Base-by-base conservation (phyloP, 2,329 filamentous ascomycete genomes). In the Ceratocystis eucalypticola region DNA sequence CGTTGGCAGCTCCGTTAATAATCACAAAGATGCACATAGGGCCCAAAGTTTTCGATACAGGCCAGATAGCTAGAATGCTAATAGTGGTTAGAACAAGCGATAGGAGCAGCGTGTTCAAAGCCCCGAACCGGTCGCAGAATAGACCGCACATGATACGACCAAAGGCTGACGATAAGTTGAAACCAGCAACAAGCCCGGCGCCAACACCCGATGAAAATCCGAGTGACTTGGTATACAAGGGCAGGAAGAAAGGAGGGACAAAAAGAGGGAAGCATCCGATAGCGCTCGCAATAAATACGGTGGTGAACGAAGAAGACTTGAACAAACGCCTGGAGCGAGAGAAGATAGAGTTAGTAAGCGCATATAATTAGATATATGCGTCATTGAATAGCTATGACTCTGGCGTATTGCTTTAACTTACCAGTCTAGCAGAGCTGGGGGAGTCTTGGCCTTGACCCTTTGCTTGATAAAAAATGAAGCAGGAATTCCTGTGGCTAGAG, bases 61-160 rank as follows among this genome's bases (percentile, higher is more conserved):
- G 84, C 84, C 84, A 87, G 1, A 87, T 75, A 0, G 80, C 79
- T 15, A 87, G 74, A 77, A 85, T 84, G 65, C 81, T 86, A 0
- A 85, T 48, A 0, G 80, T 80, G 45, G 78, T 83, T 0, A 86
- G 71, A 0, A 80, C 59, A 6, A 85, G 73, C 0, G 81, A 78
- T 0, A 78, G 70, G 44, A 82, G 75, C 0, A 85, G 75, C 1
- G 80, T 80, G 67, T 86, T 86, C 25, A 85, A 71, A 0, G 83
- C 75, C 0, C 84, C 84, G 0, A 85, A 71, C 1, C 69, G 72
- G 70, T 87, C 84, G 68, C 80, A 82, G 1, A 79, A 72, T 25
- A 82, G 74, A 0, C 84, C 84, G 48, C 79, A 81, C 2, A 77
- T 67, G 10, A 87, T 76, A 5, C 84, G 77, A 0, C 84, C 84